Evolutionary conservation across 805 yeast species (phyloP).

Genomic region (Metschnikowia gelsemii): DNA sequence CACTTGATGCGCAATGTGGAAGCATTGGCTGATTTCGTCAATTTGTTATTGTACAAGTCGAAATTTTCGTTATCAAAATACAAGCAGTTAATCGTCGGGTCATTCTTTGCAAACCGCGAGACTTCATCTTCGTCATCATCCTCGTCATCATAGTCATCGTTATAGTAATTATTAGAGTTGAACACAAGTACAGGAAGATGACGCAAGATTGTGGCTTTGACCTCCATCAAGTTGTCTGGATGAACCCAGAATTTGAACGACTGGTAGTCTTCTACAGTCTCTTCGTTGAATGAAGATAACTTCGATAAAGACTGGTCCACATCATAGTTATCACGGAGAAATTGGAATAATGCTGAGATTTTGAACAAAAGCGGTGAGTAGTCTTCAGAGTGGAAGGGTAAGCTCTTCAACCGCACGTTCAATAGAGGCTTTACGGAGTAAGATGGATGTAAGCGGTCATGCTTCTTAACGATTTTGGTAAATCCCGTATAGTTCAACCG

Average conservation of each 20-base stretch:
- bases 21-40: slow-evolving; percentile 64
- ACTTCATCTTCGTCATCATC: slow-evolving; percentile 47
- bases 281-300: slow-evolving; percentile 46
- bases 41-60: slow-evolving; percentile 81
- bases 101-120: slow-evolving; percentile 24
- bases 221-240: slow-evolving; percentile 91
- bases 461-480: slow-evolving; percentile 91
- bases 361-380: slow-evolving; percentile 87
- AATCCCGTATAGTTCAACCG: slow-evolving; percentile 94
- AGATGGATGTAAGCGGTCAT: slow-evolving; percentile 83
- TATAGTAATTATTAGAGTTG: slow-evolving; percentile 43
- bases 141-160: slow-evolving; percentile 48
- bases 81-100: slow-evolving; percentile 77
- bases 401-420: slow-evolving; percentile 78
- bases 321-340: slow-evolving; percentile 71
- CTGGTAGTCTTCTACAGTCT: slow-evolving; percentile 43
- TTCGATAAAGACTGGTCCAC: slow-evolving; percentile 49
- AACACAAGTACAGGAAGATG: slow-evolving; percentile 91
- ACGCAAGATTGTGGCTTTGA: slow-evolving; percentile 90
- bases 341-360: slow-evolving; percentile 75
- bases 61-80: slow-evolving; percentile 85
- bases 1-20: slow-evolving; percentile 85
- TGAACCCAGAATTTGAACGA: slow-evolving; percentile 94
- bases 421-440: slow-evolving; percentile 89
- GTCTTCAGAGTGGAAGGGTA: slow-evolving; percentile 94